phyloP scores from a whole-genome alignment of 768 basidiomycete species.

The Obba rivulosa region DNA sequence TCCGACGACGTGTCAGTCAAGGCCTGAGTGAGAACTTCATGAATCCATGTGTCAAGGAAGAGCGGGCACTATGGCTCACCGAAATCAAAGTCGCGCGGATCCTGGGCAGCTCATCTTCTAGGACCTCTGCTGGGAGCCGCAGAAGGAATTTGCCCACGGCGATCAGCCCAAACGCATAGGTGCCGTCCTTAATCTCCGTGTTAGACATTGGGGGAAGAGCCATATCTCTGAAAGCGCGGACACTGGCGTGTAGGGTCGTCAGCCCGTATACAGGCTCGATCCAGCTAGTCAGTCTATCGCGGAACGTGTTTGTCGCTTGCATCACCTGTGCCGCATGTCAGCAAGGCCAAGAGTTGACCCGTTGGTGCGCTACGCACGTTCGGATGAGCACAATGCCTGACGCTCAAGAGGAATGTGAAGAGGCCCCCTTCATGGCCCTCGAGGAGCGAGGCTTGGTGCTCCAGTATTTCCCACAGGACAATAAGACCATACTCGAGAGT shows the following conservation, averaged over 20 bases:
- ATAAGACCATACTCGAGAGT: slow-evolving; percentile 76
- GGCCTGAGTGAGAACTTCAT: slow-evolving; percentile 37
- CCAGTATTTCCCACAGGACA: slow-evolving; percentile 78
- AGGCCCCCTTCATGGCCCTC: slow-evolving; percentile 79
- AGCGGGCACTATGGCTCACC: slow-evolving; percentile 33
- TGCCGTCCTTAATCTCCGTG: slow-evolving; percentile 52
- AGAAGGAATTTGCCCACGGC: slow-evolving; percentile 80
- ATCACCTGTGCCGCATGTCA: slow-evolving; percentile 49
- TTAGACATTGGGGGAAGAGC: slow-evolving; percentile 38
- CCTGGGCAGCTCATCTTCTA: slow-evolving; percentile 83
- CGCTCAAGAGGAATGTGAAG: slow-evolving; percentile 61
- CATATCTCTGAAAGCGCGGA: slow-evolving; percentile 59
- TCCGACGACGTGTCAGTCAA: slow-evolving; percentile 51
- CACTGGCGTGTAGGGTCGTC: slow-evolving; percentile 72
- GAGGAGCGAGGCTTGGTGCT: slow-evolving; percentile 63
- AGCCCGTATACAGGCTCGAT: slow-evolving; percentile 83
- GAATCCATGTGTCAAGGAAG: background rate
- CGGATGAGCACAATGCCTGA: slow-evolving; percentile 67
- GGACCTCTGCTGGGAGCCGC: slow-evolving; percentile 73
- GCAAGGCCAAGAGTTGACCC: background rate
- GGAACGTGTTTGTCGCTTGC: slow-evolving; percentile 78
- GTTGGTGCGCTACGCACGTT: slow-evolving; percentile 48
- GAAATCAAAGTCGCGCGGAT: slow-evolving; percentile 64
- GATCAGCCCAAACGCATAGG: slow-evolving; percentile 79
- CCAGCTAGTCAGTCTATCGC: slow-evolving; percentile 64